Conservation (phyloP, 2,329 filamentous ascomycete species). For the Aspergillus oerlinghausenensis region DNA sequence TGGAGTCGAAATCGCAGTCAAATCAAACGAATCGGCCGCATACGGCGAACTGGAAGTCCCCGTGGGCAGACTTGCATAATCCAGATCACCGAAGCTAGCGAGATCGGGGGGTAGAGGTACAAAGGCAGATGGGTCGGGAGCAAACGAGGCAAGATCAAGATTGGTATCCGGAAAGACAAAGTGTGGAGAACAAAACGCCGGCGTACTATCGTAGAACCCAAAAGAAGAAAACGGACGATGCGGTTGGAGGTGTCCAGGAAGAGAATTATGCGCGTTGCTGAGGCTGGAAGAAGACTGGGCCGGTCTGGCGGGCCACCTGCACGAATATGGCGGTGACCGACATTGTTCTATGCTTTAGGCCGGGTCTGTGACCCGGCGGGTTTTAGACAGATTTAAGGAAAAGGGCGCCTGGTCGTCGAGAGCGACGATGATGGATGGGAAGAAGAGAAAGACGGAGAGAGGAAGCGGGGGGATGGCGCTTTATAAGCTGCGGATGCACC, state of each 20-base stretch:
- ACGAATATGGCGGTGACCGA: slow-evolving; percentile 5
- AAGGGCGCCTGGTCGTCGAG: neutral
- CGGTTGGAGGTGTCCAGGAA: neutral
- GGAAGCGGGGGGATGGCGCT: slow-evolving; percentile 1
- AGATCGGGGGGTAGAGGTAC: neutral
- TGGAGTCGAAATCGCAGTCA: neutral
- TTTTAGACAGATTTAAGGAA: neutral
- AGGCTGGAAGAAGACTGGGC: slow-evolving; percentile 2
- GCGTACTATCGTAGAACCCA: neutral
- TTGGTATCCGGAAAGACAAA: neutral
- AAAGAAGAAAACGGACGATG: slow-evolving; percentile 3
- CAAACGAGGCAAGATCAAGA: neutral
- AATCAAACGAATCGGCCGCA: neutral
- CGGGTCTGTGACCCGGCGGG: slow-evolving; percentile 13
- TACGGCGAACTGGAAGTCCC: neutral
- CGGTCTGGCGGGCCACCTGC: slow-evolving; percentile 5
- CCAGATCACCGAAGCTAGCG: neutral
- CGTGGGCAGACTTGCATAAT: neutral
- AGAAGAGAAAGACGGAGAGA: neutral
- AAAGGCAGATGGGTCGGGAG: neutral
- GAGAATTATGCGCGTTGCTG: neutral
- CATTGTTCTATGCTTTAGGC: slow-evolving; percentile 15
- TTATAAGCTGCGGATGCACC: neutral
- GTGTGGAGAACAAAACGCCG: neutral
- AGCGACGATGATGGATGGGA: neutral